Base-by-base conservation (phyloP, 352 stramenopile species). In the Pythium scleroteichum region DNA sequence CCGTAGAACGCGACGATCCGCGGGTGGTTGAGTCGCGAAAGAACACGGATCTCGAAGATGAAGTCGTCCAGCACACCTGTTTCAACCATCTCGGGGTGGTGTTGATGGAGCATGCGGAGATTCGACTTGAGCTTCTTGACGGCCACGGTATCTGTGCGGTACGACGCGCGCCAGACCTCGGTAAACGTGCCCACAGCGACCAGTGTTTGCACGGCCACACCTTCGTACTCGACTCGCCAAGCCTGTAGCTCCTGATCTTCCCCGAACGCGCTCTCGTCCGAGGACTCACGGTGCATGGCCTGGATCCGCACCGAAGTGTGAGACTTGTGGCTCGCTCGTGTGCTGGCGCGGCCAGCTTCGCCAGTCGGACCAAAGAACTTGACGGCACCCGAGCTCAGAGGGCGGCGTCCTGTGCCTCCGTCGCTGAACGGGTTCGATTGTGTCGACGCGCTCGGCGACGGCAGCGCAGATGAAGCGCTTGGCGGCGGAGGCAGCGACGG, bases 1-100 rank as follows among this genome's bases (percentile, higher is more conserved):
- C 78, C 78, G 19, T 79, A 79, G 45, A 87, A 85, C 16, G 73
- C 59, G 4, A 87, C 66, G 35, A 87, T 72, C 13, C 68, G 75
- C 7, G 78, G 75, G 39, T 84, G 77, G 46, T 87, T 68, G 1
- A 87, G 64, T 5, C 69, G 64, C 22, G 75, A 75, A 8, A 85
- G 61, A 39, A 85, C 51, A 38, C 79, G 76, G 55, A 82, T 76
- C 51, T 83, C 78, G 49, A 72, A 69, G 51, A 85, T 45, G 24
- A 87, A 83, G 52, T 76, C 77, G 35, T 69, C 62, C n/a, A 78
- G 46, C 13, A 75, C 45, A 13, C 53, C 56, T 2, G 66, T 62
- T 13, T 77, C 64, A 29, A 71, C 56, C 55, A 63, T 57, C 10
- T 60, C 59, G 0, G 63, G 38, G 23, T 68, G 61, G 22, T 73